Conservation (phyloP, 176 grass and related monocot species). For the Hordeum vulgare region DNA sequence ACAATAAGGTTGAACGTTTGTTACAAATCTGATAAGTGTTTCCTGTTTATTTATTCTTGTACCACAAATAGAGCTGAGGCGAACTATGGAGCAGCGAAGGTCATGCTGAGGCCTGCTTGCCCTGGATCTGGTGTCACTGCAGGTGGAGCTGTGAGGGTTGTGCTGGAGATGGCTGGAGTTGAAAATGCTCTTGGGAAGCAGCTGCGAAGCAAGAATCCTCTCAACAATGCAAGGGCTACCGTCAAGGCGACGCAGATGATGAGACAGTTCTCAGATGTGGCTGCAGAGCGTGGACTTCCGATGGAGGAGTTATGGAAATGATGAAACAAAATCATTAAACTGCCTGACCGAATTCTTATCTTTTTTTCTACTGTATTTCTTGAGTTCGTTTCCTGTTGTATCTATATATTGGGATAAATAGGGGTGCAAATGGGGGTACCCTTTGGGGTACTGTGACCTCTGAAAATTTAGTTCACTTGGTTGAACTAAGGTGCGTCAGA, state of each 20-base stretch:
- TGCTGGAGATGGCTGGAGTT: slow-evolving; percentile 85
- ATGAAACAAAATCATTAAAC: not conserved
- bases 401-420: not conserved
- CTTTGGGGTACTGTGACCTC: no score
- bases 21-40: not conserved
- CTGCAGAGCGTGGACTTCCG: slow-evolving; percentile 60
- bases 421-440: no score
- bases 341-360: not conserved
- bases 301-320: slow-evolving; percentile 93
- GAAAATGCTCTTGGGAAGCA: slow-evolving; percentile 91
- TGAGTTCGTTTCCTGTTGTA: slow-evolving; percentile 11
- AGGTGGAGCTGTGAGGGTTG: slow-evolving; percentile 69
- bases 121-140: slow-evolving; percentile 80
- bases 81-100: slow-evolving; percentile 70
- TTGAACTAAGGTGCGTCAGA: no score
- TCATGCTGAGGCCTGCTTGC: slow-evolving; percentile 85
- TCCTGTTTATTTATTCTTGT: slow-evolving; percentile 6
- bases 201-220: slow-evolving; percentile 65
- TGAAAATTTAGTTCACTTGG: no score
- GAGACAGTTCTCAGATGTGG: slow-evolving; percentile 59
- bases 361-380: slow-evolving; percentile 1
- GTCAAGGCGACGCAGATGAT: slow-evolving; percentile 70
- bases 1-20: not conserved
- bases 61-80: slow-evolving; percentile 51
- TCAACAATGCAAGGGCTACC: slow-evolving; percentile 84